A percentile compares a stretch with the other conserved stretches of the same genome.
These are phyloP conservation scores for Pestalotiopsis fici DNA, from an alignment of 2,329 filamentous ascomycete species.

Conservation along the genomic window DNA sequence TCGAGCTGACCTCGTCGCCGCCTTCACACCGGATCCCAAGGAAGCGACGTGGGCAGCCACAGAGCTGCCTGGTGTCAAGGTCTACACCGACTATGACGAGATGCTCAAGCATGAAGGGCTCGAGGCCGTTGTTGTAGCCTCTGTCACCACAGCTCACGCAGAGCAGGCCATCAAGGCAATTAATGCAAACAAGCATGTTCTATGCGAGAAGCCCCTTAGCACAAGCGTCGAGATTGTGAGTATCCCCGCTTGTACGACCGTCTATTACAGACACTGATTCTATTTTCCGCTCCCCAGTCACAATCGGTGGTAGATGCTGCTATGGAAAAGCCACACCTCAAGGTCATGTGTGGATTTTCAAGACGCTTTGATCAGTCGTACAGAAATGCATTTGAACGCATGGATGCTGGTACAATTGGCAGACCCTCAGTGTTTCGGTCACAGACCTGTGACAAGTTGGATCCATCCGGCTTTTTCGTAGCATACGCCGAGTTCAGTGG, in stretches of 20 bases:
- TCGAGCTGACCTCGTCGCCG: conserved; percentile 1
- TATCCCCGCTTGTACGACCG: conserved; percentile 12
- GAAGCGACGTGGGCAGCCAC: conserved; percentile 44
- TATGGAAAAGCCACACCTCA: conserved; percentile 55
- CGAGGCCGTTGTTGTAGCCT: conserved; percentile 38
- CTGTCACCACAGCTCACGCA: conserved; percentile 53
- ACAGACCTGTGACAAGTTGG: conserved; percentile 68
- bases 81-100: conserved; percentile 56
- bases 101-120: conserved; percentile 56
- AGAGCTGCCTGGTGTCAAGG: conserved; percentile 50
- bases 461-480: conserved; percentile 68
- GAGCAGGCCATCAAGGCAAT: conserved; percentile 60
- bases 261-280: not conserved
- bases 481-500: conserved; percentile 65
- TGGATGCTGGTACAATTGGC: conserved; percentile 57
- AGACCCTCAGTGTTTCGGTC: conserved; percentile 60
- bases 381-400: conserved; percentile 56
- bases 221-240: conserved; percentile 61
- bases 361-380: conserved; percentile 69
- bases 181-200: conserved; percentile 52
- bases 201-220: conserved; percentile 62
- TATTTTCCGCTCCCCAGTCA: conserved; percentile 40
- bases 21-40: conserved; percentile 2
- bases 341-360: conserved; percentile 68
- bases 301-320: conserved; percentile 61